Evolutionary conservation across 371 early-diverging fungal species (phyloP), one percentile per base, ranked within the genome.

Genomic region (Syncephalis fuscata): DNA sequence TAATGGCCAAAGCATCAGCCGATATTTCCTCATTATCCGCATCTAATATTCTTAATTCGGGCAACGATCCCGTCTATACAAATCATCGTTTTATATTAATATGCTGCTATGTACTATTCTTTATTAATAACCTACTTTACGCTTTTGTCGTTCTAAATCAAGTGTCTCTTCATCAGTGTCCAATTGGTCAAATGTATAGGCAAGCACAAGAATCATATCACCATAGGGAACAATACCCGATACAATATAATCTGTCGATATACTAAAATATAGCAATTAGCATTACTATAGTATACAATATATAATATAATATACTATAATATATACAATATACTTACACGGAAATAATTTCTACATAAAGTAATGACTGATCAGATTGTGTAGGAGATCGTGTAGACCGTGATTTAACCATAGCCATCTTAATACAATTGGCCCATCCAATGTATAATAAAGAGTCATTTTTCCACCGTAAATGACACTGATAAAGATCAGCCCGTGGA

Each of bases 381-480:
- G 8, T 19, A 21, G 16, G 7, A 41, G 7, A 19, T 49, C 44
- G 19, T 39, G 20, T 20, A 7, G 24, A 40, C 17, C 56, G 55
- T 51, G 71, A 78, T 56, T 74, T 78, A 40, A 94, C 71, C 0
- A 67, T 67, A 4, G 84, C 86, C 9, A 92, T 68, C 57, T 85
- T 90, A 36, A 96, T 83, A 25, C 73, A 74, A 51, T 94, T 82
- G 1, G 90, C 94, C 97, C 97, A 97, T 0, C 89, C 93, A 46
- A 93, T 78, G 36, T 88, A 55, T 44, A 97, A 60, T 0, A 76
- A 77, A 2, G 58, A 65, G 37, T 79, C 78, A 38, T 72, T 70
- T 41, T 76, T 80, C 97, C 97, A 97, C 56, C 74, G 73, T 52
- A 96, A 55, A 39, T 86, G 76, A 44, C 88, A 87, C 23, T 76